Evolutionary conservation across 2,329 filamentous ascomycete genomes (phyloP).

Genomic region (Lachnellula occidentalis): DNA sequence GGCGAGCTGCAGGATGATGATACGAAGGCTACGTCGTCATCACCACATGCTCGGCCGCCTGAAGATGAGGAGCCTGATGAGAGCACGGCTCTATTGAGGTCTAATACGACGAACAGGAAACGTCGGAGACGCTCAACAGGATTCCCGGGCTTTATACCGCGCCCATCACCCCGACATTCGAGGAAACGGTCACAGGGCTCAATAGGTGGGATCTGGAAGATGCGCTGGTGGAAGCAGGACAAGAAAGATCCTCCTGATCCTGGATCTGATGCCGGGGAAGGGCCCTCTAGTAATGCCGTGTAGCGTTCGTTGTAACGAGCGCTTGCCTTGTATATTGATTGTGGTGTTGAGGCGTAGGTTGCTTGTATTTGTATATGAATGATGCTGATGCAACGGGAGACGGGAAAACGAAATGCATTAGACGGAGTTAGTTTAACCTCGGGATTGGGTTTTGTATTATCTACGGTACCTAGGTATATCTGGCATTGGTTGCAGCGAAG

Average conservation of each 20-base stretch:
- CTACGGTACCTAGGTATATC: too few relatives aligned
- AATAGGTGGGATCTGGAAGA: conserved; percentile 46
- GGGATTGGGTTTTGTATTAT: too few relatives aligned
- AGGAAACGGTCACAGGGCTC: conserved; percentile 42
- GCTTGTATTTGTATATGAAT: too few relatives aligned
- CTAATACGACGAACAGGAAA: conserved; percentile 27
- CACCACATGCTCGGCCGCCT: neutral
- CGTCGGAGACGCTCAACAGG: conserved; percentile 54
- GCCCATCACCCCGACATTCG: conserved; percentile 26
- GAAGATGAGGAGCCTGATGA: conserved; percentile 20
- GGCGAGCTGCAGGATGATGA: conserved; percentile 76
- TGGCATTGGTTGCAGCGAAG: too few relatives aligned
- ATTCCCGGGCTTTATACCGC: conserved; percentile 55
- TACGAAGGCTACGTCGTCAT: conserved; percentile 22
- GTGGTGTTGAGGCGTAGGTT: too few relatives aligned
- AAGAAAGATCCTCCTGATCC: conserved; percentile 19
- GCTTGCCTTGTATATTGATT: neutral
- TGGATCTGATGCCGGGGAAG: conserved; percentile 6
- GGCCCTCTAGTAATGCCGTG: conserved; percentile 6
- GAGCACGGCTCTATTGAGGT: conserved; percentile 22
- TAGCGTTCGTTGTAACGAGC: neutral
- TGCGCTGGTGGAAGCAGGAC: conserved; percentile 46
- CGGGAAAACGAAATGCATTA: too few relatives aligned
- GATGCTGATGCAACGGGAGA: too few relatives aligned
- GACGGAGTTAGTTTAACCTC: too few relatives aligned